phyloP scores from a whole-genome alignment of 306 rosid genomes.

The Fagus sylvatica region DNA sequence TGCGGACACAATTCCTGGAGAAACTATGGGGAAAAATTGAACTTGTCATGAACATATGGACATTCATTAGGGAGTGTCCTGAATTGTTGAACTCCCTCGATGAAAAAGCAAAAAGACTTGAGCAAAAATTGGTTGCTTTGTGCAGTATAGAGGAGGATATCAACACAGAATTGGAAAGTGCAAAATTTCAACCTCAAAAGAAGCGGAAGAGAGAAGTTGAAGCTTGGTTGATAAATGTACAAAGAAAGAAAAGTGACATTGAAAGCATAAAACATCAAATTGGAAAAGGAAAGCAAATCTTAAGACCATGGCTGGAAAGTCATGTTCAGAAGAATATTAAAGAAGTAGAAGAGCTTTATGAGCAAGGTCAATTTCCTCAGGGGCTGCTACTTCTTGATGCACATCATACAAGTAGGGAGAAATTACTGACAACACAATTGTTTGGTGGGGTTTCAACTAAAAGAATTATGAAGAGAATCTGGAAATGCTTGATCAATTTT shows the following conservation, averaged over 20 bases:
- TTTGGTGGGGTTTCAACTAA: constrained; percentile 21
- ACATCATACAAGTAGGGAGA: constrained; percentile 15
- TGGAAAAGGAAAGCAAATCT: constrained; percentile 7
- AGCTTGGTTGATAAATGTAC: constrained; percentile 22
- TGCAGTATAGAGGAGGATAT: constrained; percentile 29
- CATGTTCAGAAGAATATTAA: constrained; percentile 8
- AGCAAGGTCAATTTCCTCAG: constrained; percentile 23
- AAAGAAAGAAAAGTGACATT: constrained; percentile 29
- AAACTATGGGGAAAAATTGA: background rate
- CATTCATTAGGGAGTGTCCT: no score
- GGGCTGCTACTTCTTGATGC: constrained; percentile 21
- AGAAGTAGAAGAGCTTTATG: constrained; percentile 25
- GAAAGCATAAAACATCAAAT: constrained; percentile 5
- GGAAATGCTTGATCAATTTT: background rate
- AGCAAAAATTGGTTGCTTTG: constrained; percentile 28
- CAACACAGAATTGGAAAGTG: constrained; percentile 26
- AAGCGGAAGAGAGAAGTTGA: constrained; percentile 27
- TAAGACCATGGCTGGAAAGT: background rate
- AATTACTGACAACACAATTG: constrained; percentile 25
- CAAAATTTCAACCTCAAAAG: constrained; percentile 16
- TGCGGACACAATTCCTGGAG: background rate
- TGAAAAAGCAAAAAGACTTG: constrained; percentile 3
- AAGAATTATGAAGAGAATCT: constrained; percentile 11
- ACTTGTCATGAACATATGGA: no score
- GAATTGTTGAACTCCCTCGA: background rate